Conservation (phyloP, 257 asterid genomes). For the Perilla frutescens region DNA sequence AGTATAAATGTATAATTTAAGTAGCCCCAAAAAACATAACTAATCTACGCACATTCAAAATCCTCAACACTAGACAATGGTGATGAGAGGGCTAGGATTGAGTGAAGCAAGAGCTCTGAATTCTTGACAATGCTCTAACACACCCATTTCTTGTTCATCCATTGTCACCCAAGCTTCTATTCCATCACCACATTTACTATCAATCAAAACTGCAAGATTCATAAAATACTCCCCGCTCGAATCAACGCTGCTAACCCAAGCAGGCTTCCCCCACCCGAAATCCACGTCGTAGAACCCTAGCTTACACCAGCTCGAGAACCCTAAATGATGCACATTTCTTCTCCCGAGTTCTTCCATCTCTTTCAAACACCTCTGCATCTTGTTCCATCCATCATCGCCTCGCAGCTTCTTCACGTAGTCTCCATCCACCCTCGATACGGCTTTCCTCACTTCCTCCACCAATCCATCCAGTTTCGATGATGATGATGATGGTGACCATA, state of each 20-base stretch:
- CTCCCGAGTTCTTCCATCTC: conserved; percentile 58
- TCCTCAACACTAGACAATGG: background rate
- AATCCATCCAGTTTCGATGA: background rate
- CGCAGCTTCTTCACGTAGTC: conserved; percentile 50
- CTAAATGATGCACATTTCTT: conserved; percentile 50
- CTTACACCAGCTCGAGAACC: conserved; percentile 81
- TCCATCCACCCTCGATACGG: conserved; percentile 49
- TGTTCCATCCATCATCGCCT: conserved; percentile 46
- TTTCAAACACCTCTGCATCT: conserved; percentile 49
- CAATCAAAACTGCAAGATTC: conserved; percentile 64
- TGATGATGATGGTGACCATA: background rate
- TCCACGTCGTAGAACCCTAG: conserved; percentile 70
- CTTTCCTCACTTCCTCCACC: conserved; percentile 43
- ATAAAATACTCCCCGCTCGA: conserved; percentile 55
- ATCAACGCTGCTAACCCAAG: conserved; percentile 67
- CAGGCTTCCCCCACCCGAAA: conserved; percentile 87
- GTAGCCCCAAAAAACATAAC: too few species aligned
- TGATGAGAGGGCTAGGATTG: conserved; percentile 62
- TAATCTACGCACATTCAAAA: background rate
- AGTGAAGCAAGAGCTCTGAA: conserved; percentile 43
- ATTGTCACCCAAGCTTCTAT: conserved; percentile 92
- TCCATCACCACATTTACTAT: conserved; percentile 60
- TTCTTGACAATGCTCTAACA: conserved; percentile 48
- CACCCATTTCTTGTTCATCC: conserved; percentile 66
- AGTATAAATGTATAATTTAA: too few species aligned